Evolutionary conservation across 2,329 filamentous ascomycete species (phyloP).

Genomic region (Sporothrix sp.): DNA sequence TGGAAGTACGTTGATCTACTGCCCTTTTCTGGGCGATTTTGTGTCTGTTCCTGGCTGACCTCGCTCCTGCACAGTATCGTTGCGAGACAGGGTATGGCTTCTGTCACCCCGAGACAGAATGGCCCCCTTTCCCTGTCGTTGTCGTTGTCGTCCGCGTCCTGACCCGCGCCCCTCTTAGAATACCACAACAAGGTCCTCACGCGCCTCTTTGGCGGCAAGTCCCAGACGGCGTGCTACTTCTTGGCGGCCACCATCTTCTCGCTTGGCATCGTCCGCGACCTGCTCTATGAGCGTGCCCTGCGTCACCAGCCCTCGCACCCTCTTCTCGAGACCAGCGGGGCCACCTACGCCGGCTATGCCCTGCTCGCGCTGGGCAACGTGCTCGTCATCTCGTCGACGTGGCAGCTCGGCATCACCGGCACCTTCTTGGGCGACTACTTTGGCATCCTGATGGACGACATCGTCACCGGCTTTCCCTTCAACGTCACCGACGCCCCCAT

Average conservation of each 20-base stretch:
- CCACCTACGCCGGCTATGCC: conserved; percentile 55
- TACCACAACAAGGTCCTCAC: conserved; percentile 87
- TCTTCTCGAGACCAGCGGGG: conserved; percentile 50
- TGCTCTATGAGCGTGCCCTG: conserved; percentile 77
- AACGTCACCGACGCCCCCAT: conserved; percentile 85
- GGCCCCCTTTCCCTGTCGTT: no score
- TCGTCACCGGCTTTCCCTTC: conserved; percentile 93
- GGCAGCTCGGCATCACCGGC: conserved; percentile 83
- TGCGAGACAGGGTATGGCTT: conserved; percentile 69
- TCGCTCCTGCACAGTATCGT: conserved; percentile 57
- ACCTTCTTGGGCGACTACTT: conserved; percentile 99
- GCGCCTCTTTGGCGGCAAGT: conserved; percentile 70
- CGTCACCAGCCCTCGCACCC: conserved; percentile 66
- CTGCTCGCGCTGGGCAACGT: conserved; percentile 70
- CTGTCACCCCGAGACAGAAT: no score
- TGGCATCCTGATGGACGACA: conserved; percentile 91
- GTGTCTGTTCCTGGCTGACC: conserved; percentile 26
- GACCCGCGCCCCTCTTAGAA: conserved; percentile 42
- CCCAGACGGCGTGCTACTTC: conserved; percentile 75
- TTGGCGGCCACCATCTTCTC: conserved; percentile 86
- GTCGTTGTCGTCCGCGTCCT: conserved; percentile 6
- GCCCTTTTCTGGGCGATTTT: background rate
- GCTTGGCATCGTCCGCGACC: conserved; percentile 80
- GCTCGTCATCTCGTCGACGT: conserved; percentile 83
- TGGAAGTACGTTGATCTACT: conserved; percentile 71